Evolutionary conservation across 768 basidiomycete genomes (phyloP), one percentile per base, ranked within the genome.

Genomic region (Russula foetens): DNA sequence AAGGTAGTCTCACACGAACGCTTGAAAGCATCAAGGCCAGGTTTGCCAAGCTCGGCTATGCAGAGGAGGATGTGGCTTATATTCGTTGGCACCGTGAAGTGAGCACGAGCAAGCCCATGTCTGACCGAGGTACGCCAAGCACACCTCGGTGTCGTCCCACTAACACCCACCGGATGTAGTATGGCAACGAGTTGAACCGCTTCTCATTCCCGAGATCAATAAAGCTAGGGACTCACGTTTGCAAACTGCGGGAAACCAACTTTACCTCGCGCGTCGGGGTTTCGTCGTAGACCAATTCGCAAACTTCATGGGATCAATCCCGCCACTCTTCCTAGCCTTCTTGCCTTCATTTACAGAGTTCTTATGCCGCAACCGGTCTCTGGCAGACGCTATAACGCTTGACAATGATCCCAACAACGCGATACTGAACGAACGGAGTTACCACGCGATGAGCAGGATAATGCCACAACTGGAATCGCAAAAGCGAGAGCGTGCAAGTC

Each of bases 71-170:
- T 23, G 29, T 58, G n/a, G 23, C 24, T 19, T 19, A 23, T 3
- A 31, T 63, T 15, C 47, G 61, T 19, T 35, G 44, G 43, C 61
- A 63, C 38, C 50, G 53, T 28, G 61, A 63, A 53, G 56, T 63
- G 33, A 46, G 29, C 33, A 28, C 12, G 21, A 47, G 49, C 28
- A 63, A 63, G 46, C 61, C 61, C 15, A 41, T 63, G 56, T 53
- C 61, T 9, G 56, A 53, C 23, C 41, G 61, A 63, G 56, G 61
- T 63, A 33, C 17, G 56, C n/a, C 29, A 2, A 14, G 28, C 21
- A 29, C 7, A 7, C 26, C n/a, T 9, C 9, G 8, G 21, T 11
- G 14, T 17, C n/a, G 7, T 57, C 28, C 39, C 23, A 7, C 54
- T 56, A 23, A 56, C 23, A 21, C 47, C 23, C 6, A 5, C 12